Percentiles rank a stretch among this genome's conserved stretches.
Evolutionary conservation across 805 yeast genomes (phyloP).

Genomic region (Cyberlindnera petersonii): DNA sequence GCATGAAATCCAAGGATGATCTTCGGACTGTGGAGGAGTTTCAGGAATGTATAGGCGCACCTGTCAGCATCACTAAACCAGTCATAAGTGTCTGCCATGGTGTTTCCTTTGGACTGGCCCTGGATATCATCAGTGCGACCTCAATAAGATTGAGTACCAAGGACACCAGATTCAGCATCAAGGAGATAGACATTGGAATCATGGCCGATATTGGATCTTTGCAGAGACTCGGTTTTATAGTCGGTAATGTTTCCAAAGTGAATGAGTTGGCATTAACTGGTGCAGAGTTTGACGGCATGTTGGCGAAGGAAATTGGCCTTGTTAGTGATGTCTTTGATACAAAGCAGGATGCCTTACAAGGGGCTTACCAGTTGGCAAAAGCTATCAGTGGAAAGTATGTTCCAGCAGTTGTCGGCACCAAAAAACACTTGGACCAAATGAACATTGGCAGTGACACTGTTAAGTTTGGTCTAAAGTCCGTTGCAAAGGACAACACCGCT

Average conservation of each 20-base stretch:
- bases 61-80: constrained; percentile 47
- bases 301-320: constrained; percentile 53
- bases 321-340: constrained; percentile 44
- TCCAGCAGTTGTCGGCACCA: constrained; percentile 66
- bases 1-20: constrained; percentile 27
- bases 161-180: constrained; percentile 52
- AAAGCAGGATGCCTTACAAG: constrained; percentile 44
- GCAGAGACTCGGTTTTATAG: constrained; percentile 57
- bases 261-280: constrained; percentile 63
- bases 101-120: constrained; percentile 56
- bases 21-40: constrained; percentile 45
- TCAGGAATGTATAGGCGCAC: constrained; percentile 52
- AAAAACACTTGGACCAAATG: constrained; percentile 44
- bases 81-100: constrained; percentile 70
- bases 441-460: constrained; percentile 36
- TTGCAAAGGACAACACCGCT: constrained; percentile 50
- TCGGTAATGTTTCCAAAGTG: constrained; percentile 52
- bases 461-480: constrained; percentile 44
- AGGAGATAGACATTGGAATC: constrained; percentile 70
- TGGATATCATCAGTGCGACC: constrained; percentile 60
- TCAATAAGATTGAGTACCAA: constrained; percentile 53
- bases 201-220: constrained; percentile 78
- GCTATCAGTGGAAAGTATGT: constrained; percentile 43
- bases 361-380: constrained; percentile 45
- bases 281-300: constrained; percentile 47